Conservation (phyloP, 2,329 filamentous ascomycete species). For the Sclerotinia borealis region DNA sequence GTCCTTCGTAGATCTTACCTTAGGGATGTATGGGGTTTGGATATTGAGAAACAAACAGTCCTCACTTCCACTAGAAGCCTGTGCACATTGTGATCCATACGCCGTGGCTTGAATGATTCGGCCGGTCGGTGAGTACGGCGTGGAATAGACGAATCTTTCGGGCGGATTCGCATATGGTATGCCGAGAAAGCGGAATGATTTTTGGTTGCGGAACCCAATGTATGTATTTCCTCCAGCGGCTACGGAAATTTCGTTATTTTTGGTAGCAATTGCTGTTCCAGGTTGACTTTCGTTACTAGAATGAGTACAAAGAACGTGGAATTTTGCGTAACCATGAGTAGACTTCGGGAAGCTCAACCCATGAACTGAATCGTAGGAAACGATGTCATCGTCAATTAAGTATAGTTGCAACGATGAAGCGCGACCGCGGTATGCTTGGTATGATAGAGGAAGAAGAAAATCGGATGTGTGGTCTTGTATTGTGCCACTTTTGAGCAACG, state of each 20-base stretch:
- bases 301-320: constrained; percentile 48
- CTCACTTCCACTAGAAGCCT: constrained; percentile 32
- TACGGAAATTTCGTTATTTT: constrained; percentile 37
- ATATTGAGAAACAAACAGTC: constrained; percentile 31
- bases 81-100: constrained; percentile 34
- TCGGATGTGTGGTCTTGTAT: constrained; percentile 40
- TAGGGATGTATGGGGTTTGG: constrained; percentile 35
- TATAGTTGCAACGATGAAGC: constrained; percentile 35
- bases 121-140: constrained; percentile 39
- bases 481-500: constrained; percentile 37
- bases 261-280: constrained; percentile 30
- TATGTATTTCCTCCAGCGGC: constrained; percentile 40
- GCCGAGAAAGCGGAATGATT: constrained; percentile 39
- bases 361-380: constrained; percentile 31
- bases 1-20: constrained; percentile 16
- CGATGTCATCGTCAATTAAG: constrained; percentile 38
- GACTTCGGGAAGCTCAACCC: constrained; percentile 33
- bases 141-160: constrained; percentile 35
- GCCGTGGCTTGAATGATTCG: constrained; percentile 40
- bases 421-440: constrained; percentile 39
- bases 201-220: constrained; percentile 46
- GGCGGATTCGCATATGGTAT: constrained; percentile 27
- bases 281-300: constrained; percentile 35
- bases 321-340: constrained; percentile 26
- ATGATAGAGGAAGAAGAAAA: constrained; percentile 40